Conservation (phyloP, 75 land plant species). For the Azolla pinnata region DNA sequence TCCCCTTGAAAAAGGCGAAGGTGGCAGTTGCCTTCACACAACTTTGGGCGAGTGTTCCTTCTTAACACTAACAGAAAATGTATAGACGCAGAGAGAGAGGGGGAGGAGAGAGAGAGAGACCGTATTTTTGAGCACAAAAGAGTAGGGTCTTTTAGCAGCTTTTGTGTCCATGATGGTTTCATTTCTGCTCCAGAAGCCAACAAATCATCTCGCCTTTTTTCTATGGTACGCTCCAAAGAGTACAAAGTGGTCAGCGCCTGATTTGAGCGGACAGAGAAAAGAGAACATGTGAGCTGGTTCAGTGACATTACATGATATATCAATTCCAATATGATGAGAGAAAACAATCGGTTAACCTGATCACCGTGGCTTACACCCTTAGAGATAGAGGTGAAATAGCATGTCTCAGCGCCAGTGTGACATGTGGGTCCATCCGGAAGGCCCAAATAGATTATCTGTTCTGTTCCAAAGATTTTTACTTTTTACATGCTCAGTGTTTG, state of each 20-base stretch:
- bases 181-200: slow-evolving; percentile 16
- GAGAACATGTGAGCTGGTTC: neutral
- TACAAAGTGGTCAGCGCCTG: slow-evolving; percentile 54
- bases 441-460: slow-evolving; percentile 83
- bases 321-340: too few relatives aligned
- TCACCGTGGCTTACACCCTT: too few relatives aligned
- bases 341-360: too few relatives aligned
- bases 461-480: too few relatives aligned
- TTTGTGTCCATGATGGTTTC: slow-evolving; percentile 93
- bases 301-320: neutral
- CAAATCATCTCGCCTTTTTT: slow-evolving; percentile 32
- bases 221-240: slow-evolving; percentile 22
- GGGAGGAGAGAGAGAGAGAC: slow-evolving; percentile 19
- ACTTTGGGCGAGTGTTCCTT: too few relatives aligned
- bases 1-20: too few relatives aligned
- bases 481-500: too few relatives aligned
- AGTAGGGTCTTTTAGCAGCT: slow-evolving; percentile 38
- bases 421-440: slow-evolving; percentile 94
- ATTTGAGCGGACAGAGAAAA: slow-evolving; percentile 2
- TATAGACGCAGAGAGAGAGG: neutral
- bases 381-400: slow-evolving; percentile 71
- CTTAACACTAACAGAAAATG: slow-evolving; percentile 21
- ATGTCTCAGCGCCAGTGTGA: slow-evolving; percentile 82
- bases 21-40: too few relatives aligned
- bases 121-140: slow-evolving; percentile 85